A percentile compares a stretch with the other conserved stretches of the same genome.
Conservation (phyloP, 495 filamentous ascomycete genomes). For the Diplogelasinospora grovesii region DNA sequence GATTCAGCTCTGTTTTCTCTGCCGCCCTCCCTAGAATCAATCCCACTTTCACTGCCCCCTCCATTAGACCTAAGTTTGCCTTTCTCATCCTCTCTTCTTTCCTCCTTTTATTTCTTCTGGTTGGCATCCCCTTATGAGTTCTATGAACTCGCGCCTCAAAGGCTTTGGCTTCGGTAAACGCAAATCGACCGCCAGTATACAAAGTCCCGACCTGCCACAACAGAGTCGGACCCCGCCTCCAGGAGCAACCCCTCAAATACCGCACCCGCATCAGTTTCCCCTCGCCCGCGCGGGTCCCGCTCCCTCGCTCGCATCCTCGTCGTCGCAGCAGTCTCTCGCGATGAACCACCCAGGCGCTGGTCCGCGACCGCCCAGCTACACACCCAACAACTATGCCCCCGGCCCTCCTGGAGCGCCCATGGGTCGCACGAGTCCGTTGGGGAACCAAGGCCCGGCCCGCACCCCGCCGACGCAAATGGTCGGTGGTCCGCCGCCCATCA, state of each 20-base stretch:
- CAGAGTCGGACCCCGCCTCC: constrained; percentile 32
- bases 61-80: constrained; percentile 6
- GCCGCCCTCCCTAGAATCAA: no score
- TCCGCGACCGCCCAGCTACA: constrained; percentile 69
- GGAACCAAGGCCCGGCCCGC: constrained; percentile 38
- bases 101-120: constrained; percentile 17
- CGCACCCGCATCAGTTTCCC: constrained; percentile 38
- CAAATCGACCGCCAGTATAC: constrained; percentile 45
- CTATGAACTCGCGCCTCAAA: constrained; percentile 55
- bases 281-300: constrained; percentile 31
- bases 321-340: constrained; percentile 45
- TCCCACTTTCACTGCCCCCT: constrained; percentile 8
- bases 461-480: constrained; percentile 55
- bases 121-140: constrained; percentile 46
- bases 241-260: constrained; percentile 36
- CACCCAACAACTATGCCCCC: constrained; percentile 46
- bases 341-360: constrained; percentile 53
- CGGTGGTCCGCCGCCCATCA: constrained; percentile 67
- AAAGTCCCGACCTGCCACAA: constrained; percentile 34
- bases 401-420: constrained; percentile 50
- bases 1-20: constrained; percentile 10
- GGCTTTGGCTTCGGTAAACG: constrained; percentile 52
- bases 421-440: constrained; percentile 44
- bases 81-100: constrained; percentile 9
- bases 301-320: constrained; percentile 36